Evolutionary conservation across 1,284 basidiomycete genomes (phyloP).

Genomic region (Fomes fomentarius): DNA sequence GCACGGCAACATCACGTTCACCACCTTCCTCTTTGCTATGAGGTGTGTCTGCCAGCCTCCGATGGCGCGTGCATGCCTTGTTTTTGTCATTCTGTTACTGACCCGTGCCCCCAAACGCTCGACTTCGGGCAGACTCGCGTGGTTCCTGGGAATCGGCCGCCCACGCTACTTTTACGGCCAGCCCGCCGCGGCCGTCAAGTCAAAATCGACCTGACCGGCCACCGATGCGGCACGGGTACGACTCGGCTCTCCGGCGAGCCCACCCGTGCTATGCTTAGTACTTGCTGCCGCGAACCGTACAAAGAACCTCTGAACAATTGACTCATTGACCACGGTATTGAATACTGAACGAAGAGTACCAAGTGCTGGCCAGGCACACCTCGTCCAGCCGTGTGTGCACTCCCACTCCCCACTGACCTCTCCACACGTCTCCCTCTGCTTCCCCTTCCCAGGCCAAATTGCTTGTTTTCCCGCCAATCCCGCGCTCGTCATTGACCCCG

Average conservation of each 20-base stretch:
- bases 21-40: constrained; percentile 54
- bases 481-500: not conserved
- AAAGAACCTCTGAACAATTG: too few species aligned
- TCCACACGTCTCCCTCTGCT: too few species aligned
- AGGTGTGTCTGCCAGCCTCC: constrained; percentile 44
- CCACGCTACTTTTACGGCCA: constrained; percentile 45
- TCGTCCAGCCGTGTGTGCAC: not conserved
- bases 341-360: too few species aligned
- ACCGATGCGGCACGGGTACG: not conserved
- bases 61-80: not conserved
- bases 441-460: not conserved
- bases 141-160: constrained; percentile 68
- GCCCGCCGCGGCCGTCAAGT: constrained; percentile 3
- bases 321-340: too few species aligned
- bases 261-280: too few species aligned
- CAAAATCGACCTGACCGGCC: constrained; percentile 10
- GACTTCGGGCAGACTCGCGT: constrained; percentile 50
- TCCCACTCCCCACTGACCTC: not conserved
- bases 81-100: not conserved
- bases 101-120: too few species aligned
- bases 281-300: too few species aligned
- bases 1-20: constrained; percentile 74
- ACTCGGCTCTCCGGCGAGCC: not conserved
- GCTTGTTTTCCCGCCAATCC: not conserved
- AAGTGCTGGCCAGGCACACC: too few species aligned